Base-by-base conservation (phyloP, 805 yeast species). In the Lachancea mirantina region DNA sequence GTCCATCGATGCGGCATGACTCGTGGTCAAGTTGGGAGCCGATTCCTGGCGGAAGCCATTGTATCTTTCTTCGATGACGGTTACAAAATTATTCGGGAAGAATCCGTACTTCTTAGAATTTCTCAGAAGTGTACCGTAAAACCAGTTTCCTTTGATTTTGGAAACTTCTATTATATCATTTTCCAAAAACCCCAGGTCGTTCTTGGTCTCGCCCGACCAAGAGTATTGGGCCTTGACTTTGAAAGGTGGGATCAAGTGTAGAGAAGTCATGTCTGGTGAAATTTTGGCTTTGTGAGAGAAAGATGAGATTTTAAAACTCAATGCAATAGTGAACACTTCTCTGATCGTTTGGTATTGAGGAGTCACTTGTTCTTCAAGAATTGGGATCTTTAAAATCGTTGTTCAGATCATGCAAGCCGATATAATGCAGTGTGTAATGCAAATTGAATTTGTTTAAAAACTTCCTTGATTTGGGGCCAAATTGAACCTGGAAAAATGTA, bases 101-200 rank as follows among this genome's bases (percentile, higher is more conserved):
- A 75, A 67, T 0, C 98, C 98, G 28, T 54, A 53, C 45, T 84
- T 74, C 40, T 77, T 83, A 4, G 36, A 32, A 59, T 84, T 87
- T 50, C 97, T 68, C 43, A 76, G 62, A 35, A 89, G 68, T 40
- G 70, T 66, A 2, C 98, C 98, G 47, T 76, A 83, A 81, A 89
- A 87, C 94, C 95, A 85, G 48, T 78, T 78, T 13, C 94, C 95
- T 51, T 92, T 94, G 4, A 89, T 84, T 38, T 76, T 68, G 32
- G 77, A 71, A 4, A 92, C 94, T 41, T 85, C 95, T 46, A 92
- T 84, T 31, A 84, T 64, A 52, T 92, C 97, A 31, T 94, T 95
- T 60, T 92, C 97, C 14, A 88, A 70, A 54, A 92, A 92, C 1
- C 97, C 97, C 26, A 92, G 66, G 52, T 92, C 96, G 28, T 83